phyloP scores from a whole-genome alignment of 163 green algal species.

The Scenedesmus sp. region DNA sequence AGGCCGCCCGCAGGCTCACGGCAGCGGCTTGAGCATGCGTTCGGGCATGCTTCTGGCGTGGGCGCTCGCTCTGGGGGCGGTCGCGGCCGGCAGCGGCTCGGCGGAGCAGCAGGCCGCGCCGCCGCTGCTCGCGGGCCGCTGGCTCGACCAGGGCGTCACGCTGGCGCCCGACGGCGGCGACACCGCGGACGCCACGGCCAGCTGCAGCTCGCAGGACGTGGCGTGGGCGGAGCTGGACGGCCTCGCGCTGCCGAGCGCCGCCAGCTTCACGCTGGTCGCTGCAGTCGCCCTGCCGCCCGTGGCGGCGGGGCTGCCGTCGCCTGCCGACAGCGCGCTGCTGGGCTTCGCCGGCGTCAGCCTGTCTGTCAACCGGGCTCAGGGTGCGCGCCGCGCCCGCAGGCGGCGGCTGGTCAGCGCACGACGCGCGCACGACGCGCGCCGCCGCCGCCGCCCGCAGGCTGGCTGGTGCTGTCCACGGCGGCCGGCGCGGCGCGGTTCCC shows the following conservation, averaged over 20 bases:
- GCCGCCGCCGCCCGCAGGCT: not conserved
- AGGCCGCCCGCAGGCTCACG: no score
- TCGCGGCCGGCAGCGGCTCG: no score
- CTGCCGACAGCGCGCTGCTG: not conserved
- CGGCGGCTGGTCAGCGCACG: not conserved
- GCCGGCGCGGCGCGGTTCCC: not conserved
- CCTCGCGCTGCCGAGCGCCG: not conserved
- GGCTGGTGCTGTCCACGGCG: not conserved
- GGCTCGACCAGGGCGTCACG: no score
- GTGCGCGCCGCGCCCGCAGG: not conserved
- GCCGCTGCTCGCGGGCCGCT: no score
- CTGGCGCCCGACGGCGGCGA: no score
- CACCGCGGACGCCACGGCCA: not conserved
- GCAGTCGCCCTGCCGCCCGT: not conserved
- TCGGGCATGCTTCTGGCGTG: not conserved
- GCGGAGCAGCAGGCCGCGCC: no score
- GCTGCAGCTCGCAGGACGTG: not conserved
- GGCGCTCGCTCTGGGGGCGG: no score
- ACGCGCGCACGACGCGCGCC: no score
- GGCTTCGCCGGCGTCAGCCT: not conserved
- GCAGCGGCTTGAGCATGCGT: not conserved
- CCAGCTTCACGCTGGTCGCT: conserved; percentile 10
- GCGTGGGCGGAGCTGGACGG: not conserved
- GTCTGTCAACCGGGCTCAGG: not conserved
- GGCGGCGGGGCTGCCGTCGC: no score